Base-by-base conservation (phyloP, 352 stramenopile species). In the Blastocystis sp. region DNA sequence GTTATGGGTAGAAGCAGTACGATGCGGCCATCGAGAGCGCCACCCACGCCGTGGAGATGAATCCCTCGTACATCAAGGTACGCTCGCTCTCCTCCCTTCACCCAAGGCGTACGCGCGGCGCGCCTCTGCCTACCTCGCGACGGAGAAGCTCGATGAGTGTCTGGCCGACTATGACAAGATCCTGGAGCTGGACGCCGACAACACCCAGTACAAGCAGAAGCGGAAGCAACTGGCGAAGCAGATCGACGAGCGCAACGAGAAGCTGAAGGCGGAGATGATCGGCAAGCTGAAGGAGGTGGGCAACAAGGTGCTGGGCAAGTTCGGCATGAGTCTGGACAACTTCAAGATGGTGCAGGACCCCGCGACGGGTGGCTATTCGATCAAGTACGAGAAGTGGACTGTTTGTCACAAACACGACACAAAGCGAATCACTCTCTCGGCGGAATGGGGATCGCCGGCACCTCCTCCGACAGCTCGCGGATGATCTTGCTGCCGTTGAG, bases 271-370 rank as follows among this genome's bases (percentile, higher is more conserved):
- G 40, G 95, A 98, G 91, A 98, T 97, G 90, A 90, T 98, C 87
- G 95, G 91, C 24, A 96, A 97, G 91, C 93, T 99, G 76, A 99
- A 99, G 91, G 97, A 98, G 74, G 95, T 99, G 79, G 97, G 97
- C 38, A 99, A 99, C 91, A 96, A 93, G 71, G 93, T 99, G 66
- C 91, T 99, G 24, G 95, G 96, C 82, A 98, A 99, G 89, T 99
- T 99, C 91, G 97, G 97, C 48, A 92, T 99, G 89, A 98, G 94
- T 90, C 94, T 98, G 34, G 96, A 99, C 92, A 99, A 99, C 91
- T 99, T 99, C 90, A 94, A 98, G 90, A 95, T 98, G 89, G 94
- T 98, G 10, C 94, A 99, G 92, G 96, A 99, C 92, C 96, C 96
- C 38, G 92, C 93, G 7, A 98, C 94, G 7, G 97, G 96, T 57